phyloP scores from a whole-genome alignment of 1,284 basidiomycete genomes.

The Afroboletus lepidellus region DNA sequence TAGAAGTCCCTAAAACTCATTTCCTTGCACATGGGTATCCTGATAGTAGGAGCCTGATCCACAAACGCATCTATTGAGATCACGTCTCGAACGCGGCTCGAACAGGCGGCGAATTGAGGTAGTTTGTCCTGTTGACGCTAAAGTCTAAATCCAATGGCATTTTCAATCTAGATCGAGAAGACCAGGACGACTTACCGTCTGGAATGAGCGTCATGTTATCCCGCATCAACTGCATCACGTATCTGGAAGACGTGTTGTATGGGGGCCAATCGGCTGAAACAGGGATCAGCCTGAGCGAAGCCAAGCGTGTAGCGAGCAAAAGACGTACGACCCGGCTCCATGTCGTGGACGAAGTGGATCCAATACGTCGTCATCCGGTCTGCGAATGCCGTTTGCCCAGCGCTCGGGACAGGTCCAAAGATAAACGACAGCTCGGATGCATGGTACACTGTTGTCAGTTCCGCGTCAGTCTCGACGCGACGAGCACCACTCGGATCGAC shows the following conservation, averaged over 20 bases:
- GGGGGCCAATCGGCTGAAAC: constrained; percentile 14
- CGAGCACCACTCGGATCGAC: neutral
- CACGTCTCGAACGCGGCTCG: constrained; percentile 21
- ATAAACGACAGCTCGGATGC: constrained; percentile 17
- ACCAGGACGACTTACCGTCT: constrained; percentile 8
- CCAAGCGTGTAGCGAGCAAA: too few relatives aligned
- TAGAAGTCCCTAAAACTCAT: too few relatives aligned
- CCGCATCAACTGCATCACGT: constrained; percentile 21
- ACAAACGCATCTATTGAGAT: neutral
- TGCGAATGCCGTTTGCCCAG: constrained; percentile 10
- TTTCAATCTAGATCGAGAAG: neutral
- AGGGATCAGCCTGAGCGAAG: neutral
- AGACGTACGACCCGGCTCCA: constrained; percentile 18
- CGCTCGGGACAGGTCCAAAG: constrained; percentile 18
- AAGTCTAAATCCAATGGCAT: constrained; percentile 6
- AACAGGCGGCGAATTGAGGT: constrained; percentile 17
- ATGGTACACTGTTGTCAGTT: constrained; percentile 19
- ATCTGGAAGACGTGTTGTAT: constrained; percentile 13
- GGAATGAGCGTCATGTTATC: constrained; percentile 20
- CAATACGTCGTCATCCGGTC: constrained; percentile 18
- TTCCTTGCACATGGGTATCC: too few relatives aligned
- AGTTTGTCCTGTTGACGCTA: constrained; percentile 13
- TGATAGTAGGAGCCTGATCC: too few relatives aligned
- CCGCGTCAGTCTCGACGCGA: neutral
- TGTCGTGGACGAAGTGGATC: constrained; percentile 24